Evolutionary conservation across 257 asterid species (phyloP), one percentile per base, ranked within the genome.

Genomic region (Datura wrightii): DNA sequence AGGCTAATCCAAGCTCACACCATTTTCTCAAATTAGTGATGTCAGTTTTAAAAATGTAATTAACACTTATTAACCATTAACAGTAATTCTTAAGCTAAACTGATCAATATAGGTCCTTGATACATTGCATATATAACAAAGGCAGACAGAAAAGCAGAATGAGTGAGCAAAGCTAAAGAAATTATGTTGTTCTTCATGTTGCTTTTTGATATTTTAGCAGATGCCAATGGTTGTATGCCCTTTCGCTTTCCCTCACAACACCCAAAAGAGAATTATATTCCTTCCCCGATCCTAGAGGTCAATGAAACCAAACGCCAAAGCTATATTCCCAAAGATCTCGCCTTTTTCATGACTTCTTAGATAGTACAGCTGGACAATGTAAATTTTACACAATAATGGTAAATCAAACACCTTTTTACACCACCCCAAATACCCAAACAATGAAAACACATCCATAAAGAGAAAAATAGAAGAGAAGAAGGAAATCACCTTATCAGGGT

Each of bases 401-500:
- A 24, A 44, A 44, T 10, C 80, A 72, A 71, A 72, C 80, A 72
- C 58, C n/a, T 10, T 72, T 19, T 5, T 71, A 71, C 10, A 16
- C n/a, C 6, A 56, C 76, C n/a, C 44, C 16, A 59, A 52, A 19
- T 74, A 42, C 44, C 60, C 37, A 76, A 74, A 76, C 62, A 76
- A 24, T 39, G 72, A 3, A 70, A 44, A 15, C 5, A 70, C 2
- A 41, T 42, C 56, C 56, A 71, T 0, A 24, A 24, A 34, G 16
- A 1, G 2, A 71, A 50, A 79, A 83, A 66, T 7, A 56, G 5
- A 24, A 16, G 31, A 34, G 8, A 5, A 44, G 10, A 48, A 83
- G 37, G 71, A 3, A 48, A 2, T n/a, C 52, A 93, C 99, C 98
- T 92, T 96, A 54, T 96, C 94, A 10, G 98, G 99, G 52, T 94